Evolutionary conservation across 2,329 filamentous ascomycete species (phyloP), one percentile per base, ranked within the genome.

Genomic region (Talaromyces sp.): DNA sequence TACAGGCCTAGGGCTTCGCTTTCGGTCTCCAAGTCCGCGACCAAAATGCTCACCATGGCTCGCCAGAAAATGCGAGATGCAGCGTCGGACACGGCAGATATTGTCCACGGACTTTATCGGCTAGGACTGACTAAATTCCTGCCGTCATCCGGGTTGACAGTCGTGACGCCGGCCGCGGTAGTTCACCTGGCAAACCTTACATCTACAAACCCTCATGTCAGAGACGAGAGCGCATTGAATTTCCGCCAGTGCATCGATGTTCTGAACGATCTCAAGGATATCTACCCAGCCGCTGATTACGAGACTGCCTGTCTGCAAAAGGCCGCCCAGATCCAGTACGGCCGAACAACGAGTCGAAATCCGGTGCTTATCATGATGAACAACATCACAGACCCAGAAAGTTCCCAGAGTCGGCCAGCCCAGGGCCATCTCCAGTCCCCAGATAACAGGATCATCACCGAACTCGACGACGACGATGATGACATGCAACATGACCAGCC

Each of bases 101-200:
- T 95, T 73, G 87, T 89, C 0, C 84, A 88, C 41, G 87, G 90
- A 62, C 81, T 96, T 35, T 87, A 90, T 69, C 81, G 84, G 46
- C 79, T 87, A 50, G 83, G 86, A 24, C 82, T 96, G 1, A 90
- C 93, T 63, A 84, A 82, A 56, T 95, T 86, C 66, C 81, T 96
- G 1, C 91, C 91, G 1, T 93, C 91, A 0, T 92, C 90, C 0
- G 91, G 90, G 32, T 90, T 96, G 17, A 96, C 91, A 0, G 90
- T 93, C 31, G 86, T 96, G 14, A 82, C 95, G 6, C 91, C 91
- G 0, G 91, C 91, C 24, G 92, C 95, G 77, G 93, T 96, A 64
- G 93, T 93, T 52, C 91, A 96, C 69, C 82, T 96, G 29, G 82
- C 93, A 8, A 91, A 96, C 70, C 90, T 95, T 80, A 93, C 91